phyloP scores from a whole-genome alignment of 1,284 basidiomycete genomes.

The Heliocybe sulcata region DNA sequence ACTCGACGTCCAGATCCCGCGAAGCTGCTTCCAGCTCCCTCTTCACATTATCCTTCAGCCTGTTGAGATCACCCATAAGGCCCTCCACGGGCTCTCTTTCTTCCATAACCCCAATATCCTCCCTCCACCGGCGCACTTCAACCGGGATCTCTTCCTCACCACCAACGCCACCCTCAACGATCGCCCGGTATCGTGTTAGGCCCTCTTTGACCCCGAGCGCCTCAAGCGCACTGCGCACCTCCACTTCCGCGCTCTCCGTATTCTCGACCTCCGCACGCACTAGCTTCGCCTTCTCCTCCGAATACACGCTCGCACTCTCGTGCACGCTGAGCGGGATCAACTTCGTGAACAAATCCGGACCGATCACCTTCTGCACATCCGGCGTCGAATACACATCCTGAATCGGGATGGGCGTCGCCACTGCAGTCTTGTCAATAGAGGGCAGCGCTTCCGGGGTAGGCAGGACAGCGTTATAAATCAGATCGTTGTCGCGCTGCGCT shows the following conservation, averaged over 20 bases:
- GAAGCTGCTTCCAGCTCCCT: conserved; percentile 54
- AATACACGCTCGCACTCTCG: conserved; percentile 94
- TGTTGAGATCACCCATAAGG: conserved; percentile 55
- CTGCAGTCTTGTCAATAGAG: conserved; percentile 69
- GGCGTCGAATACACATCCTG: conserved; percentile 91
- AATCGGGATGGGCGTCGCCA: conserved; percentile 81
- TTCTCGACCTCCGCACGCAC: conserved; percentile 87
- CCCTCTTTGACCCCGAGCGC: conserved; percentile 77
- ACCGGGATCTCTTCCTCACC: conserved; percentile 67
- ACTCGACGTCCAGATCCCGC: conserved; percentile 70
- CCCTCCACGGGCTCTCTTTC: conserved; percentile 57
- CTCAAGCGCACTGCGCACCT: conserved; percentile 77
- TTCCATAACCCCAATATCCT: conserved; percentile 67
- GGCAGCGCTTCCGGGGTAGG: conserved; percentile 80
- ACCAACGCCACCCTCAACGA: conserved; percentile 66
- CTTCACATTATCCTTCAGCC: conserved; percentile 55
- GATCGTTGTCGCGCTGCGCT: conserved; percentile 87
- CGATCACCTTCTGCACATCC: conserved; percentile 94
- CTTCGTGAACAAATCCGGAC: conserved; percentile 84
- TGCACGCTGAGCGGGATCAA: conserved; percentile 94
- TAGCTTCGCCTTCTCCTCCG: conserved; percentile 97
- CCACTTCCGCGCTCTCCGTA: conserved; percentile 77
- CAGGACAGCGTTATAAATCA: conserved; percentile 96
- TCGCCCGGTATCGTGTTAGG: conserved; percentile 69
- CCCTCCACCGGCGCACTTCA: conserved; percentile 72